These are phyloP conservation scores for Plectosphaerella sp. DNA, from an alignment of 2,329 filamentous ascomycete genomes.

Conservation along the genomic window DNA sequence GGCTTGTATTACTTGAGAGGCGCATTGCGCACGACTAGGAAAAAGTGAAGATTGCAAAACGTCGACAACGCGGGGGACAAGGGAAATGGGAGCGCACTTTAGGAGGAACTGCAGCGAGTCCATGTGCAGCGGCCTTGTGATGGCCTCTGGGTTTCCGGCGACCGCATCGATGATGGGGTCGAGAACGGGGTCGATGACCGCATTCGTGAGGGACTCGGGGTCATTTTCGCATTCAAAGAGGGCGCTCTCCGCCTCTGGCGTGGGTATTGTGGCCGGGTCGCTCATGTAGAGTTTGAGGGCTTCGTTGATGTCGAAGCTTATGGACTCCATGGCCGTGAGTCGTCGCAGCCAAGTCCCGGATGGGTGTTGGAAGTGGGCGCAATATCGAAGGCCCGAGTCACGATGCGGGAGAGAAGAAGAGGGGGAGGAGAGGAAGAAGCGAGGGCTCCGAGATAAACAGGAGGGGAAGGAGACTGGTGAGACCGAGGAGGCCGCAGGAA, in stretches of 20 bases:
- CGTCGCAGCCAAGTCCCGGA: conserved; percentile 9
- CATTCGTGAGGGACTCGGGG: conserved; percentile 73
- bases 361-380: conserved; percentile 6
- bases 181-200: conserved; percentile 76
- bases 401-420: background rate
- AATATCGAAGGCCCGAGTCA: background rate
- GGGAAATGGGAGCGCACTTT: conserved; percentile 74
- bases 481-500: background rate
- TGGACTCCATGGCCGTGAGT: conserved; percentile 58
- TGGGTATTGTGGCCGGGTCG: conserved; percentile 78
- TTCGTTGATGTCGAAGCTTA: conserved; percentile 93
- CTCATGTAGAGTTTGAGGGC: conserved; percentile 96
- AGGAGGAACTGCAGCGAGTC: conserved; percentile 93
- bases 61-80: conserved; percentile 14
- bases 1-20: background rate
- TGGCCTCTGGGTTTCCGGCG: conserved; percentile 85
- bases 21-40: conserved; percentile 1
- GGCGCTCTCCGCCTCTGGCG: conserved; percentile 77
- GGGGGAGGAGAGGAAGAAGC: background rate
- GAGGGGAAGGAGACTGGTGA: conserved; percentile 1
- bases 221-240: conserved; percentile 92
- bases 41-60: background rate
- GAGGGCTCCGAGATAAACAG: conserved; percentile 1
- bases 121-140: conserved; percentile 73
- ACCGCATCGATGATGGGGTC: conserved; percentile 92